Conservation (phyloP, 139 green algal genomes). For the Trebouxia sp. region DNA sequence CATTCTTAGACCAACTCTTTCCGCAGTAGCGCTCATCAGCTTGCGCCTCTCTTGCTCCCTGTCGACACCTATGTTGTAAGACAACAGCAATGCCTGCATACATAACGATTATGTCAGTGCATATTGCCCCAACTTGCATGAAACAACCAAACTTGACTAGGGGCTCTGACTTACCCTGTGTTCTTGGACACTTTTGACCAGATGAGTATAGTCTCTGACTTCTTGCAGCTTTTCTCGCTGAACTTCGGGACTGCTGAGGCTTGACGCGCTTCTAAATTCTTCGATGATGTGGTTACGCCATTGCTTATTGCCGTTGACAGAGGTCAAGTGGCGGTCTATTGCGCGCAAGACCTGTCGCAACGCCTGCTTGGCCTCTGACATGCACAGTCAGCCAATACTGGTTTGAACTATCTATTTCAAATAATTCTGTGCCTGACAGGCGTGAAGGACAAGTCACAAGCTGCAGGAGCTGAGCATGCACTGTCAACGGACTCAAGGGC, state of each 20-base stretch:
- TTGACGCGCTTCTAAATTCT: constrained; percentile 33
- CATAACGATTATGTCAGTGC: background rate
- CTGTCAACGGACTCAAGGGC: no score
- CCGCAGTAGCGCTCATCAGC: constrained; percentile 40
- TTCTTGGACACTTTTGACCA: constrained; percentile 42
- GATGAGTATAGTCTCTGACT: constrained; percentile 44
- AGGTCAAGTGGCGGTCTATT: constrained; percentile 41
- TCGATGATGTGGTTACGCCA: constrained; percentile 37
- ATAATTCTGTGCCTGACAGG: background rate
- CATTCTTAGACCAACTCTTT: constrained; percentile 50
- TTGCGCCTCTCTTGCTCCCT: constrained; percentile 42
- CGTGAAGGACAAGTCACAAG: no score
- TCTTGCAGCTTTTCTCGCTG: constrained; percentile 32
- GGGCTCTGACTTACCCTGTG: constrained; percentile 44
- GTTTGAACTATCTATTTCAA: background rate
- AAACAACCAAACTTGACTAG: background rate
- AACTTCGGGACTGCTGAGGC: background rate
- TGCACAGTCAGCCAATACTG: background rate
- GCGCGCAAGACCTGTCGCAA: constrained; percentile 31
- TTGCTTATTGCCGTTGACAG: constrained; percentile 29
- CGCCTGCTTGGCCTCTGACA: constrained; percentile 18
- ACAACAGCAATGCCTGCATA: constrained; percentile 60
- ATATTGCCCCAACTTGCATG: background rate
- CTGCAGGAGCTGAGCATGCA: no score
- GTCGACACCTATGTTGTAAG: constrained; percentile 61